A percentile compares a stretch with the other conserved stretches of the same genome.
phyloP scores from a whole-genome alignment of 352 stramenopile genomes.

The Blastocystis sp. region DNA sequence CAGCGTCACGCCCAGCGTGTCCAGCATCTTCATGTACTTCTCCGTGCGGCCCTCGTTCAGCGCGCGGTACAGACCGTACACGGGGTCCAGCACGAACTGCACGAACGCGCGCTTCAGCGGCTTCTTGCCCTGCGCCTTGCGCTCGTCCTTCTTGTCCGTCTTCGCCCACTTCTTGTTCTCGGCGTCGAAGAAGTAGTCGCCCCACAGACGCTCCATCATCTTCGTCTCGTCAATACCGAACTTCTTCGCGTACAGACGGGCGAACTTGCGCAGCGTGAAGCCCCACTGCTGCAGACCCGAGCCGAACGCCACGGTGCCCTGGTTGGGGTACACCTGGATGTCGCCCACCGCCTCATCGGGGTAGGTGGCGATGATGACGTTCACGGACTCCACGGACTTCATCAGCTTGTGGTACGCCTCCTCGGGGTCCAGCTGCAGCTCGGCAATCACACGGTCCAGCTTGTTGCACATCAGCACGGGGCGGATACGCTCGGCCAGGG shows the following conservation, averaged over 20 bases:
- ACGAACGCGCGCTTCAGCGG: no score
- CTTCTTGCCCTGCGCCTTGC: no score
- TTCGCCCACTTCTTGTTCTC: no score
- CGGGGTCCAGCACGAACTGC: no score
- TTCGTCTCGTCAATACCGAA: constrained; percentile 95
- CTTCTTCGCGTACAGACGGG: constrained; percentile 94
- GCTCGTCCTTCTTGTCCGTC: no score
- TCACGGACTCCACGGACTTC: constrained; percentile 95
- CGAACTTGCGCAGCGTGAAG: constrained; percentile 98
- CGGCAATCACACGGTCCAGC: constrained; percentile 94
- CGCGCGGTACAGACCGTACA: no score
- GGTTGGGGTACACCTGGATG: constrained; percentile 92
- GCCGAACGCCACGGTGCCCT: constrained; percentile 96
- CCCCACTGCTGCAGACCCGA: constrained; percentile 98
- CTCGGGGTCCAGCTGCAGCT: constrained; percentile 95
- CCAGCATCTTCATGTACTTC: no score
- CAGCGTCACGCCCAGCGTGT: constrained; percentile 74
- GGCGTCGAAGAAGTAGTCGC: constrained; percentile 87
- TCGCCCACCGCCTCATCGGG: constrained; percentile 89
- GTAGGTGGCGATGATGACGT: constrained; percentile 98
- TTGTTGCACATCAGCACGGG: constrained; percentile 99
- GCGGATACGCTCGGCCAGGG: constrained; percentile 92
- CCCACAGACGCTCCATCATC: constrained; percentile 99
- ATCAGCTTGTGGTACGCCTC: constrained; percentile 98
- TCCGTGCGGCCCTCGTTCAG: no score